Conservation (phyloP, 2,329 filamentous ascomycete species). For the Ceratocystis smalleyi region DNA sequence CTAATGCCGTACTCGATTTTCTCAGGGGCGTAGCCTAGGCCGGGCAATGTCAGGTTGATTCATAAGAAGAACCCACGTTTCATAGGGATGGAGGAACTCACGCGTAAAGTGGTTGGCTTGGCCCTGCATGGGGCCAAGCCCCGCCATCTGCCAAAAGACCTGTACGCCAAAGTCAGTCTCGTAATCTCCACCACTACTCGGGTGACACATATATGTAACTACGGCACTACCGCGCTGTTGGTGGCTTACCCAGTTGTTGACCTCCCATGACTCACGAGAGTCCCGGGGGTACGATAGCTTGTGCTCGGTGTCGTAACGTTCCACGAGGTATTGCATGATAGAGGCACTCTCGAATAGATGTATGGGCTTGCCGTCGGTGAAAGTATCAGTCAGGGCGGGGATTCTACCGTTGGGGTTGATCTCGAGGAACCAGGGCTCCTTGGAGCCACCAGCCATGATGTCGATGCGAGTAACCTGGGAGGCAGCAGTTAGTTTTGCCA, state of each 20-base stretch:
- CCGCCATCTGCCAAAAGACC: slow-evolving; percentile 62
- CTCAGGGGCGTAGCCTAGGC: slow-evolving; percentile 56
- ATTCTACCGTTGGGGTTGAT: slow-evolving; percentile 93
- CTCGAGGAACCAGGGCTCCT: slow-evolving; percentile 66
- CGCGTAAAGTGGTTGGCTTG: slow-evolving; percentile 73
- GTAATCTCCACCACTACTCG: neutral
- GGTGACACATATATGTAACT: too few relatives aligned
- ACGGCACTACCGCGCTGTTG: neutral
- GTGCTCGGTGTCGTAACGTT: slow-evolving; percentile 65
- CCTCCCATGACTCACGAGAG: slow-evolving; percentile 60
- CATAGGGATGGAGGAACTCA: slow-evolving; percentile 22
- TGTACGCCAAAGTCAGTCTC: slow-evolving; percentile 19
- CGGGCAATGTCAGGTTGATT: neutral
- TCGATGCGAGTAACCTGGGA: slow-evolving; percentile 8
- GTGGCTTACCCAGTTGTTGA: slow-evolving; percentile 54
- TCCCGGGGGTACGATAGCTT: slow-evolving; percentile 67
- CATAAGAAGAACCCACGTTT: too few relatives aligned
- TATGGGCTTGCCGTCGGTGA: slow-evolving; percentile 56
- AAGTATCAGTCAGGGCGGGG: slow-evolving; percentile 69
- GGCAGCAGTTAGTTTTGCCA: neutral
- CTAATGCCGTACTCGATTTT: slow-evolving; percentile 69
- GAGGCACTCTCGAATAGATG: slow-evolving; percentile 68
- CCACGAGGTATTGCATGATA: slow-evolving; percentile 71
- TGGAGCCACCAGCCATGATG: slow-evolving; percentile 4
- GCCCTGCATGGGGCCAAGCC: slow-evolving; percentile 68